phyloP scores from a whole-genome alignment of 176 grass and related monocot genomes.

The Eleusine indica region DNA sequence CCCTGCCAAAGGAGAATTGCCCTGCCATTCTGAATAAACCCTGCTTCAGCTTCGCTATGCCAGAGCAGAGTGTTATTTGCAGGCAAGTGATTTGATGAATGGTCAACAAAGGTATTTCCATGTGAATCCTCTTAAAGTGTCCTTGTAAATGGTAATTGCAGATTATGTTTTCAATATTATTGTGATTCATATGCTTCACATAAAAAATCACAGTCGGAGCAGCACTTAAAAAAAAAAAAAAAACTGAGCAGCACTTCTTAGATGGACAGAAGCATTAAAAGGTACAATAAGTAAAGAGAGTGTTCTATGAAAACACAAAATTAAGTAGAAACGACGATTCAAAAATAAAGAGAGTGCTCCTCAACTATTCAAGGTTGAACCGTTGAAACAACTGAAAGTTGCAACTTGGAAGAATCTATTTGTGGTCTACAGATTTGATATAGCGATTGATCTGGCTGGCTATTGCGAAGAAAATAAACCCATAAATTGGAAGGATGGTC shows the following conservation, averaged over 20 bases:
- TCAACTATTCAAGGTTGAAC: not conserved
- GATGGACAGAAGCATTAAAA: not conserved
- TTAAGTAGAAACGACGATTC: not conserved
- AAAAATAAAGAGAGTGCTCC: not conserved
- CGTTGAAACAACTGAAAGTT: not conserved
- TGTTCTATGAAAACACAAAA: not conserved
- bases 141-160: not conserved
- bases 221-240: not conserved
- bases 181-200: not conserved
- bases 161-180: not conserved
- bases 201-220: not conserved
- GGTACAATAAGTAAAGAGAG: not conserved
- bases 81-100: slow-evolving; percentile 2
- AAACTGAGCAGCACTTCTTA: not conserved
- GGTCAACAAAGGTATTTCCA: slow-evolving; percentile 28
- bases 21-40: slow-evolving; percentile 68
- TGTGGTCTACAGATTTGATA: not conserved
- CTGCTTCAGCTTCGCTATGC: slow-evolving; percentile 20
- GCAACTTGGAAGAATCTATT: not conserved
- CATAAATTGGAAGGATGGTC: not conserved
- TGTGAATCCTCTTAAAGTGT: slow-evolving; percentile 5
- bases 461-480: not conserved
- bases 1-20: slow-evolving; percentile 93
- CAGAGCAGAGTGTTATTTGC: slow-evolving; percentile 2
- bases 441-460: not conserved